Evolutionary conservation across 2,329 filamentous ascomycete species (phyloP).

Genomic region (Clarireedia monteithiana): DNA sequence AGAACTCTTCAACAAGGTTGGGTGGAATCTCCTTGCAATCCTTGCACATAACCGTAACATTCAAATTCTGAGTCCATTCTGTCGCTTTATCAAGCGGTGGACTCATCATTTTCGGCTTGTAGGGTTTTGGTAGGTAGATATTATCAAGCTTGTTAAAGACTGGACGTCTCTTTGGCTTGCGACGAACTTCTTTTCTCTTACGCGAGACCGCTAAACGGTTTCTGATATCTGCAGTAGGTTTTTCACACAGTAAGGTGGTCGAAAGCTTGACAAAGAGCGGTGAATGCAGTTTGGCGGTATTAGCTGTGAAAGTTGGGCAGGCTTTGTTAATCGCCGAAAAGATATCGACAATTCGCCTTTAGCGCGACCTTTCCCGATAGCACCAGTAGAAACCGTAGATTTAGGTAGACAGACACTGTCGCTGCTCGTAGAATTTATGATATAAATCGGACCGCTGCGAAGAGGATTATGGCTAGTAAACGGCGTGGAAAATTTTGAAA

Average conservation of each 20-base stretch:
- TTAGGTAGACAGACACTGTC: background rate
- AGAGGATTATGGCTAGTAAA: background rate
- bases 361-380: background rate
- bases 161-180: slow-evolving; percentile 32
- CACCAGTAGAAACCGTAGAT: background rate
- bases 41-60: slow-evolving; percentile 74
- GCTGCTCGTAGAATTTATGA: background rate
- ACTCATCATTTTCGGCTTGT: slow-evolving; percentile 40
- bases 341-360: slow-evolving; percentile 11
- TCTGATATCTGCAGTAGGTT: slow-evolving; percentile 27
- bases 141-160: slow-evolving; percentile 36
- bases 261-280: slow-evolving; percentile 58
- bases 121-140: slow-evolving; percentile 37
- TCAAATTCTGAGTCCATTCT: slow-evolving; percentile 61
- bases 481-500: background rate
- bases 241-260: slow-evolving; percentile 34
- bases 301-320: slow-evolving; percentile 12
- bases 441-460: background rate
- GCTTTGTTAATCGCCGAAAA: slow-evolving; percentile 11
- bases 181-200: slow-evolving; percentile 29
- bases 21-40: slow-evolving; percentile 92
- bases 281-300: slow-evolving; percentile 61
- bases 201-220: slow-evolving; percentile 25
- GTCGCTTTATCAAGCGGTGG: slow-evolving; percentile 24
- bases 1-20: slow-evolving; percentile 87